Evolutionary conservation across 1,139 yeast species (phyloP).

Genomic region (Trichomonascaceae sp.): DNA sequence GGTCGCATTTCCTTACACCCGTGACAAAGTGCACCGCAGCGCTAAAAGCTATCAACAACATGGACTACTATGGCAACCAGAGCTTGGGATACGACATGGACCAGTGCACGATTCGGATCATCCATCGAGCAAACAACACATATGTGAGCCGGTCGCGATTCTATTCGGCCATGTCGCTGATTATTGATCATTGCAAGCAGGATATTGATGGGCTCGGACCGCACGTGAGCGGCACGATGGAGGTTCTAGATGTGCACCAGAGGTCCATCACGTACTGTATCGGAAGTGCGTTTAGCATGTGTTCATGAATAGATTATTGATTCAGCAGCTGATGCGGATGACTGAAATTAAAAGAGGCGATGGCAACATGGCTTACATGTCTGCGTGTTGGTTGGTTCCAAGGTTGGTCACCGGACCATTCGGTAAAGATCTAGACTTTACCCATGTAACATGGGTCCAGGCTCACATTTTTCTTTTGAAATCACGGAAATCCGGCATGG

Average conservation of each 20-base stretch:
- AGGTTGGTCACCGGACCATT: too few species aligned
- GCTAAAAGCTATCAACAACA: neutral
- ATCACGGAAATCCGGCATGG: too few species aligned
- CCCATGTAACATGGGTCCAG: too few species aligned
- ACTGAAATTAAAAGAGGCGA: too few species aligned
- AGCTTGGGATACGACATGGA: neutral
- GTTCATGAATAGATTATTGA: neutral
- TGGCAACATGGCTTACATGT: too few species aligned
- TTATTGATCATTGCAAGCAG: neutral
- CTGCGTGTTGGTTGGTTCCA: too few species aligned
- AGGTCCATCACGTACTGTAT: neutral
- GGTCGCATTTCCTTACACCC: neutral
- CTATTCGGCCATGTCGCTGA: neutral
- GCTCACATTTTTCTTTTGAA: too few species aligned
- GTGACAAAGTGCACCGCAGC: neutral
- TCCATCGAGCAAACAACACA: neutral
- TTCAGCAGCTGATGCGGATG: neutral
- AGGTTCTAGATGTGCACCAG: neutral
- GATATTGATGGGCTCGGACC: neutral
- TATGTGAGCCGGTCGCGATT: neutral
- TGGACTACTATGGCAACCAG: neutral
- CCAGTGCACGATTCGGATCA: neutral
- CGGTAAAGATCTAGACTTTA: too few species aligned
- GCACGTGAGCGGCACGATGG: neutral
- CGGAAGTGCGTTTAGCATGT: slow-evolving; percentile 1